Conservation (phyloP, 805 yeast genomes). For the Metschnikowia rubicola region DNA sequence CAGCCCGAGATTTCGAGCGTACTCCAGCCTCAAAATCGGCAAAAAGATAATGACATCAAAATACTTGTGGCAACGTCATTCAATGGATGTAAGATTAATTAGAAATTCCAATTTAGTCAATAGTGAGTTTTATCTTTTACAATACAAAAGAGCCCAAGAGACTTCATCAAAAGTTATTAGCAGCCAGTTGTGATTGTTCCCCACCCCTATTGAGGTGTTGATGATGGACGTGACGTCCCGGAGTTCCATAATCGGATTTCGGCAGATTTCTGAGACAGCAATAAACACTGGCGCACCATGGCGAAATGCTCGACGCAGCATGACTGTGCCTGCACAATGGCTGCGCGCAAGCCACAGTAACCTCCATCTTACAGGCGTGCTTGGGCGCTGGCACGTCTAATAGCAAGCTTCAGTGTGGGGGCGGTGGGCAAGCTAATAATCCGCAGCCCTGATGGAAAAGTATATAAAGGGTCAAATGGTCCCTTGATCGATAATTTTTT, state of each 20-base stretch:
- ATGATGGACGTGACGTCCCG: not conserved
- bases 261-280: constrained; percentile 1
- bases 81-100: no score
- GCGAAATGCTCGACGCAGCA: not conserved
- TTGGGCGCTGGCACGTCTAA: not conserved
- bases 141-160: no score
- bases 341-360: not conserved
- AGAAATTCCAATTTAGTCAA: no score
- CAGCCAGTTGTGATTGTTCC: not conserved
- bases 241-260: not conserved
- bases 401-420: constrained; percentile 5
- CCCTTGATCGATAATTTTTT: not conserved
- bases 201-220: not conserved
- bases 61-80: no score
- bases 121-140: no score
- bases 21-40: no score
- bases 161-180: not conserved
- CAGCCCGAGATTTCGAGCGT: no score
- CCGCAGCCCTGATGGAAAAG: not conserved
- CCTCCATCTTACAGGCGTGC: not conserved
- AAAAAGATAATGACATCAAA: no score
- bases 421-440: not conserved
- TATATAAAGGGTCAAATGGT: constrained; percentile 7
- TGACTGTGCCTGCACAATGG: constrained; percentile 6
- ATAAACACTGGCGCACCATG: constrained; percentile 1